Conservation (phyloP, 257 asterid genomes). For the Scutellaria baicalensis region DNA sequence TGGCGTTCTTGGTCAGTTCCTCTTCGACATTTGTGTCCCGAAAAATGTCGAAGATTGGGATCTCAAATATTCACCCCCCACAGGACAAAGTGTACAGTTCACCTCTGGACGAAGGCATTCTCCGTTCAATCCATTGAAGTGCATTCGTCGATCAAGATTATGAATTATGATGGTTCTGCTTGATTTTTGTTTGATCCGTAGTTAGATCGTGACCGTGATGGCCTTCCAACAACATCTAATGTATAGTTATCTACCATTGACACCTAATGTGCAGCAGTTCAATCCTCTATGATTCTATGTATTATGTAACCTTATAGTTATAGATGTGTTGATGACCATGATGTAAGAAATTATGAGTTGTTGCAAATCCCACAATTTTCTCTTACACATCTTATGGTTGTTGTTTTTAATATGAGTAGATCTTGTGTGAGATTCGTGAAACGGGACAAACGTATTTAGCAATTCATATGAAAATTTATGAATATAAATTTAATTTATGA, state of each 20-base stretch:
- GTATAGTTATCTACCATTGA: too few species aligned
- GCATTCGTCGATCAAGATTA: conserved; percentile 84
- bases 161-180: conserved; percentile 21
- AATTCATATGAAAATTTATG: too few species aligned
- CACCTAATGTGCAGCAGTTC: background rate
- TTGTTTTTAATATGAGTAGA: too few species aligned
- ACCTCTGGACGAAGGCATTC: conserved; percentile 39
- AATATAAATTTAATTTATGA: too few species aligned
- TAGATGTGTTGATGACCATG: background rate
- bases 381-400: background rate
- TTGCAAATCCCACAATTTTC: background rate
- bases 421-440: too few species aligned
- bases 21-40: conserved; percentile 78
- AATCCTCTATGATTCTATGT: background rate
- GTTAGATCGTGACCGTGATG: background rate
- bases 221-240: background rate
- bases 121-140: conserved; percentile 73
- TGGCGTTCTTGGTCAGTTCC: conserved; percentile 82
- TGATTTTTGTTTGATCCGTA: background rate
- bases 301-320: background rate
- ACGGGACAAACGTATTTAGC: too few species aligned
- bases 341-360: background rate
- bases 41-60: conserved; percentile 89
- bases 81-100: background rate
- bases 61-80: conserved; percentile 33